Base-by-base conservation (phyloP, 768 basidiomycete genomes). In the Tulasnella sp. region DNA sequence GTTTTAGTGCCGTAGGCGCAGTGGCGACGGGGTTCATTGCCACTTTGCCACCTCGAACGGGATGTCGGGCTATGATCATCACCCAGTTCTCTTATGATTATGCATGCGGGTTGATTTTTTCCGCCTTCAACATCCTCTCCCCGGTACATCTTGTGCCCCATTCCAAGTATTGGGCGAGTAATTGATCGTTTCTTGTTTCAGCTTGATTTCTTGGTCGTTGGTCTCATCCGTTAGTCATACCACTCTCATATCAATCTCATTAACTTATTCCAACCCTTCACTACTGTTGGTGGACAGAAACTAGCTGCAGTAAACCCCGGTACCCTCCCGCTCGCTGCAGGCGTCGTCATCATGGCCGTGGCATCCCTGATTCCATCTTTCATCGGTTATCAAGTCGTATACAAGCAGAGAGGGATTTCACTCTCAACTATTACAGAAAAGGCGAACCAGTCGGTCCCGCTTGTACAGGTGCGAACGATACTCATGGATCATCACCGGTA, bases 31-130 rank as follows among this genome's bases (percentile, higher is more conserved):
- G 77, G 1, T 79, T 79, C 63, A 76, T 80, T 46, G 77, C 80
- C 17, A 78, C 73, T 5, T 68, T 81, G 8, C 80, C 79, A 1
- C 79, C 80, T 0, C 66, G 67, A 61, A 80, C 77, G 1, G 80
- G 79, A 10, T 67, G 81, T 24, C 71, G 79, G 4, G 79, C 78
- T 0, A 81, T 81, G 78, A 69, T 79, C 44, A 78, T 77, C 51
- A 68, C 73, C 2, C 71, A 78, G 1, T 79, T 72, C 60, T 75
- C 73, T 62, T 74, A 73, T 2, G 80, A 78, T 2, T 80, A 76
- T 60, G 57, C 75, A 7, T 78, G 79, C 12, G 73, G 76, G 4
- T 71, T 70, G 3, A 72, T 79, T 51, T 79, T 76, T 63, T 76
- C 78, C 3, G 63, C 80, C 52, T 66, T 81, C 4, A 81, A 80